phyloP scores from a whole-genome alignment of 805 yeast species.

The Lipomyces spencermartinsiae region DNA sequence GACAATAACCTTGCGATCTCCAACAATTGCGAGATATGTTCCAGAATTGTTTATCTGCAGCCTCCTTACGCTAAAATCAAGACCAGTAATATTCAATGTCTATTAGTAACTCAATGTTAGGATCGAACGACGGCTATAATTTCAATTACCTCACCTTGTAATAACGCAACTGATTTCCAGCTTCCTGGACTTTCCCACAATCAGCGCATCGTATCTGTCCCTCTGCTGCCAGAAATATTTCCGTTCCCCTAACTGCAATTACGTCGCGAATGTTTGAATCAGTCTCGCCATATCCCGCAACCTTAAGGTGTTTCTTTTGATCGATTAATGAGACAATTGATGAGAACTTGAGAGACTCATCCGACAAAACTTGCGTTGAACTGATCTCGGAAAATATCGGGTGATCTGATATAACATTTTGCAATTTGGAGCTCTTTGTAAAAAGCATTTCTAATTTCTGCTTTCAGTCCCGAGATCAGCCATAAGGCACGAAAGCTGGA shows the following conservation, averaged over 20 bases:
- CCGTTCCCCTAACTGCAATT: conserved; percentile 32
- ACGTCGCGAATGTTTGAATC: conserved; percentile 8
- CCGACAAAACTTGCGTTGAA: neutral
- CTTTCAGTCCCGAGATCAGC: neutral
- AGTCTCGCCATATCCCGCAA: neutral
- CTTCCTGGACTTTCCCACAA: conserved; percentile 19
- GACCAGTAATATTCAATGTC: conserved; percentile 25
- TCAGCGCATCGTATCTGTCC: conserved; percentile 32
- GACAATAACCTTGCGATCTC: conserved; percentile 24
- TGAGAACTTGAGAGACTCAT: neutral
- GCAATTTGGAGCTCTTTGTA: conserved; percentile 16
- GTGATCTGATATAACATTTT: conserved; percentile 23
- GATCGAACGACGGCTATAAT: neutral
- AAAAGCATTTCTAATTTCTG: conserved; percentile 15
- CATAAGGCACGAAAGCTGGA: neutral
- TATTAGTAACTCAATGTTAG: neutral
- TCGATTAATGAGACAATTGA: neutral
- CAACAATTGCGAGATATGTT: conserved; percentile 34
- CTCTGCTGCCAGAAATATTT: conserved; percentile 24
- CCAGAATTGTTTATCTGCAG: conserved; percentile 34
- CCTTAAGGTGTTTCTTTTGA: neutral
- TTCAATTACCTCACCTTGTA: conserved; percentile 23
- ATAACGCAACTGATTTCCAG: neutral
- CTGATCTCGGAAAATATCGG: conserved; percentile 23
- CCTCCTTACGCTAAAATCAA: conserved; percentile 28